Percentiles rank a stretch among this genome's conserved stretches.
Conservation (phyloP, 2,329 filamentous ascomycete species). For the Arthrobotrys sinensis region DNA sequence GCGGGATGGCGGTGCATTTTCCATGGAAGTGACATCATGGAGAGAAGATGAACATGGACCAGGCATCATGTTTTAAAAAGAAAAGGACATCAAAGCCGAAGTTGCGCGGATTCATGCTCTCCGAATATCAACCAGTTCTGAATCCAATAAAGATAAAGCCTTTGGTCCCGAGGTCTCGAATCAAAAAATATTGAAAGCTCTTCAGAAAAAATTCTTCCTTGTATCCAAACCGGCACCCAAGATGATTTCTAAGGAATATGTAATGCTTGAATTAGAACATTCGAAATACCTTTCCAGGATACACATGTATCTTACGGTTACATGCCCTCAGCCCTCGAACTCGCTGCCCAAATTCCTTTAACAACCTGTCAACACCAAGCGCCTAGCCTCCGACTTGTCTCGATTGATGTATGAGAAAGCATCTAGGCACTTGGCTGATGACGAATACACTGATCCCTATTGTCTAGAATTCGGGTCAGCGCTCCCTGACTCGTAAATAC, state of each 20-base stretch:
- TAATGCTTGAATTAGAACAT: constrained; percentile 10
- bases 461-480: constrained; percentile 21
- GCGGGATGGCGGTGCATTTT: constrained; percentile 10
- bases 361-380: constrained; percentile 28
- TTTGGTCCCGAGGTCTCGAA: not conserved
- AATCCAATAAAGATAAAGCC: not conserved
- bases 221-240: not conserved
- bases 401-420: constrained; percentile 18
- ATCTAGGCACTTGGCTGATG: constrained; percentile 28
- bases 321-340: constrained; percentile 14
- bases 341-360: constrained; percentile 9
- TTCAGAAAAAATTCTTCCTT: not conserved
- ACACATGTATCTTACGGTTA: constrained; percentile 32
- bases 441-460: constrained; percentile 22
- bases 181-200: not conserved
- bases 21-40: constrained; percentile 23
- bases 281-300: constrained; percentile 13
- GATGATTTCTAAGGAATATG: constrained; percentile 16
- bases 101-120: constrained; percentile 13
- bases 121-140: constrained; percentile 15
- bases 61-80: constrained; percentile 19
- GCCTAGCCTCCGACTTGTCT: constrained; percentile 20
- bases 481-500: constrained; percentile 12
- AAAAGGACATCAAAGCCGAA: constrained; percentile 22
- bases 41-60: constrained; percentile 6